These are phyloP conservation scores for Glycyrrhiza uralensis DNA, from an alignment of 306 rosid species.

Conservation along the genomic window DNA sequence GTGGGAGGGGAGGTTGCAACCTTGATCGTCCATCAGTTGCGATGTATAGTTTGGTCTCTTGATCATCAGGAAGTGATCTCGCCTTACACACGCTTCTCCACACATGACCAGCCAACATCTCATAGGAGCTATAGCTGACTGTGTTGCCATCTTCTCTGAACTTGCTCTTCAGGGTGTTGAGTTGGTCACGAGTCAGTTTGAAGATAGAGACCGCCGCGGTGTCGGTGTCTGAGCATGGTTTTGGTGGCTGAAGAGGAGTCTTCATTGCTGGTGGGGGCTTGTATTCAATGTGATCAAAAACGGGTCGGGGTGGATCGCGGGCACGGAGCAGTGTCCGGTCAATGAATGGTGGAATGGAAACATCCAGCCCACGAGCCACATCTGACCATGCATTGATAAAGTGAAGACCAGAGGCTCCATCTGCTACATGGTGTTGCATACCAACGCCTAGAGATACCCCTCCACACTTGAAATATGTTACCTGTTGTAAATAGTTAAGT, in stretches of 20 bases:
- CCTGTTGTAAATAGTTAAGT: conserved; percentile 44
- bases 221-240: conserved; percentile 30
- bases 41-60: conserved; percentile 68
- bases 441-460: conserved; percentile 92
- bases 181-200: conserved; percentile 56
- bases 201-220: conserved; percentile 43
- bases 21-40: conserved; percentile 88
- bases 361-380: conserved; percentile 72
- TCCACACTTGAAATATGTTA: conserved; percentile 84
- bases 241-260: conserved; percentile 18
- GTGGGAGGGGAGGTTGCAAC: conserved; percentile 74
- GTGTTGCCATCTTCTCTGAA: conserved; percentile 67
- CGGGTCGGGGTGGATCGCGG: conserved; percentile 63
- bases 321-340: conserved; percentile 68
- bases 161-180: conserved; percentile 56
- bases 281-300: conserved; percentile 78
- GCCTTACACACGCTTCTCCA: conserved; percentile 74
- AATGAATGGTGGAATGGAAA: conserved; percentile 61
- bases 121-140: conserved; percentile 64
- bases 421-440: conserved; percentile 80
- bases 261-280: conserved; percentile 67
- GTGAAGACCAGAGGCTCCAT: conserved; percentile 85
- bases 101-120: conserved; percentile 78
- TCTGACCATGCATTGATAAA: conserved; percentile 89
- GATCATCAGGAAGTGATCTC: conserved; percentile 61